Evolutionary conservation across 2,329 filamentous ascomycete species (phyloP).

Genomic region (Aspergillus fumigatiaffinis): DNA sequence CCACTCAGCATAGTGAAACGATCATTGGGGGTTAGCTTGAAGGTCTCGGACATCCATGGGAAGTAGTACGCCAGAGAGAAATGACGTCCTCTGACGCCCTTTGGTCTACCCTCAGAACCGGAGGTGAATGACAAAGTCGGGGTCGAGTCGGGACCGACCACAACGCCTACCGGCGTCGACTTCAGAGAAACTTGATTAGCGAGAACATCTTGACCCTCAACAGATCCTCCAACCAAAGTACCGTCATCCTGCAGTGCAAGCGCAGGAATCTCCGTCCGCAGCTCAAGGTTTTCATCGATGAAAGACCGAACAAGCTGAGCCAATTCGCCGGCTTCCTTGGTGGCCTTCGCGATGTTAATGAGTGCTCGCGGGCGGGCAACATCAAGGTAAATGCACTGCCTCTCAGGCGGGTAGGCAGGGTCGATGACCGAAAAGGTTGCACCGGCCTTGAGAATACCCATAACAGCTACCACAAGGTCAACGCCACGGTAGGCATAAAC

Average conservation of each 20-base stretch:
- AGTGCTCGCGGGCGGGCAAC: slow-evolving; percentile 71
- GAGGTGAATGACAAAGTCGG: slow-evolving; percentile 72
- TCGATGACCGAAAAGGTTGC: slow-evolving; percentile 65
- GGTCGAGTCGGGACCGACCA: slow-evolving; percentile 81
- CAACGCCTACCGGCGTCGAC: slow-evolving; percentile 60
- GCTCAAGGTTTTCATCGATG: slow-evolving; percentile 66
- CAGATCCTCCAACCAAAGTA: slow-evolving; percentile 62
- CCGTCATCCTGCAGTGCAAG: slow-evolving; percentile 71
- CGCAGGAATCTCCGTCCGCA: slow-evolving; percentile 71
- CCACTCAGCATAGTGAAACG: slow-evolving; percentile 80
- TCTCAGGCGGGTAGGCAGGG: slow-evolving; percentile 73
- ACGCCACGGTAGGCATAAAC: slow-evolving; percentile 82
- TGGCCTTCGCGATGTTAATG: slow-evolving; percentile 69
- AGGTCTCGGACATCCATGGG: slow-evolving; percentile 86
- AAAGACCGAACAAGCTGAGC: slow-evolving; percentile 60
- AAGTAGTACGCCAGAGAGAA: slow-evolving; percentile 84
- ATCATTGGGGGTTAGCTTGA: slow-evolving; percentile 67
- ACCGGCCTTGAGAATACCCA: slow-evolving; percentile 66
- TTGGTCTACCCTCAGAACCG: slow-evolving; percentile 72
- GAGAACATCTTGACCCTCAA: slow-evolving; percentile 66
- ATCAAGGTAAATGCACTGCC: slow-evolving; percentile 79
- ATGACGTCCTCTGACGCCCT: slow-evolving; percentile 83
- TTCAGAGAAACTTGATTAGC: slow-evolving; percentile 50
- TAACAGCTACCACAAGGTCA: slow-evolving; percentile 71
- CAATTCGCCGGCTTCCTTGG: slow-evolving; percentile 61